Percentiles rank a stretch among this genome's conserved stretches.
Conservation (phyloP, 2,329 filamentous ascomycete genomes). For the Cladosporium velox region DNA sequence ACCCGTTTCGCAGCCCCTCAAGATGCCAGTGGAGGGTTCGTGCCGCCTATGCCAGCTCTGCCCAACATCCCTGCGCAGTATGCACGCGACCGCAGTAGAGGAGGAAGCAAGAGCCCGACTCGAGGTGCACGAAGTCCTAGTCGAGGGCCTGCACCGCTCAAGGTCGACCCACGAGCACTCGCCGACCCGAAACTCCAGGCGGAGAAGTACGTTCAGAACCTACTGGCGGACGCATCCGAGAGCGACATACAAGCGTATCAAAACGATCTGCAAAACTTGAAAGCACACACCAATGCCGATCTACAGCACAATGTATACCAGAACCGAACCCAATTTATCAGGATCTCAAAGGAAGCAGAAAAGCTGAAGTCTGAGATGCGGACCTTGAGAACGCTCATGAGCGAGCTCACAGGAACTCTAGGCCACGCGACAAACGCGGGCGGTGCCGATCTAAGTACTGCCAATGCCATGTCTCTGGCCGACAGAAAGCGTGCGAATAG, state of each 20-base stretch:
- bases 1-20: conserved; percentile 75
- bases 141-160: conserved; percentile 50
- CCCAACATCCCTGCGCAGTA: conserved; percentile 62
- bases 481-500: conserved; percentile 70
- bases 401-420: conserved; percentile 68
- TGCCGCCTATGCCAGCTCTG: conserved; percentile 62
- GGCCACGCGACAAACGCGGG: conserved; percentile 49
- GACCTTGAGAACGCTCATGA: conserved; percentile 84
- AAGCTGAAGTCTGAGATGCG: conserved; percentile 97
- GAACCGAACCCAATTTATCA: conserved; percentile 97
- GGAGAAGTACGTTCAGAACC: conserved; percentile 65
- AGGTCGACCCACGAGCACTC: conserved; percentile 74
- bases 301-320: conserved; percentile 95
- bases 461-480: conserved; percentile 35
- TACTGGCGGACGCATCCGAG: conserved; percentile 83
- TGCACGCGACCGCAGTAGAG: conserved; percentile 28
- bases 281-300: conserved; percentile 75
- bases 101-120: conserved; percentile 25
- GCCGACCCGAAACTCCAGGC: conserved; percentile 76
- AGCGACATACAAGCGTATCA: conserved; percentile 84
- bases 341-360: conserved; percentile 98
- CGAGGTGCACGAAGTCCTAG: conserved; percentile 42
- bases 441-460: conserved; percentile 39
- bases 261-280: conserved; percentile 71
- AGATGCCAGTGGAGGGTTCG: conserved; percentile 58